phyloP scores from a whole-genome alignment of 2,329 filamentous ascomycete genomes.

The Colletotrichum phormii region DNA sequence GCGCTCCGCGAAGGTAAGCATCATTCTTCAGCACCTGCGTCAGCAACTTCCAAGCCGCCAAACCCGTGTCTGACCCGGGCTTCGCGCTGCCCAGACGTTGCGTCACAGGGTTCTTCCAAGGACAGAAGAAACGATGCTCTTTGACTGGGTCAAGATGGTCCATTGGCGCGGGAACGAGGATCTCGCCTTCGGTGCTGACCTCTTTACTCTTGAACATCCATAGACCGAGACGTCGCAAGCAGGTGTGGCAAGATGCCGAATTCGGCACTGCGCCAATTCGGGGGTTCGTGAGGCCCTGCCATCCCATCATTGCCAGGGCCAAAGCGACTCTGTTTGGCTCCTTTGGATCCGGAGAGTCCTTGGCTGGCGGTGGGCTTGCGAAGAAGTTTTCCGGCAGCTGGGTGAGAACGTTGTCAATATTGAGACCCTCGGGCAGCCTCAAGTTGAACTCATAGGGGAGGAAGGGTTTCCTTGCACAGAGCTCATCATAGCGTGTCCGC shows the following conservation, averaged over 20 bases:
- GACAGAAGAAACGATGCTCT: conserved; percentile 87
- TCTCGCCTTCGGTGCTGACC: conserved; percentile 63
- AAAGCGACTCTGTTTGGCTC: conserved; percentile 72
- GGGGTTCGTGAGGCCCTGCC: conserved; percentile 73
- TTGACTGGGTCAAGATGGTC: conserved; percentile 74
- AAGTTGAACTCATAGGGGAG: conserved; percentile 73
- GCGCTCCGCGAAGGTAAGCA: conserved; percentile 58
- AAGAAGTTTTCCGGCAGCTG: conserved; percentile 69
- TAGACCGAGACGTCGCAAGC: conserved; percentile 87
- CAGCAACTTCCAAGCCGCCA: conserved; percentile 67
- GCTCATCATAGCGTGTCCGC: conserved; percentile 73
- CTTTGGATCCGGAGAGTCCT: conserved; percentile 30
- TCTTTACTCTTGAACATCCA: conserved; percentile 92
- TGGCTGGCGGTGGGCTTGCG: conserved; percentile 50
- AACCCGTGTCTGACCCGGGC: conserved; percentile 48
- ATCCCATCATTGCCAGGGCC: conserved; percentile 78
- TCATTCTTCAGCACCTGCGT: conserved; percentile 69
- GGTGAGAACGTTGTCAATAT: conserved; percentile 60
- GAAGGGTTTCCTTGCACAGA: conserved; percentile 64
- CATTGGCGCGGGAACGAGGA: conserved; percentile 71
- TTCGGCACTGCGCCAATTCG: conserved; percentile 73
- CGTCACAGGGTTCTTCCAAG: conserved; percentile 76
- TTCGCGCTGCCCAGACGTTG: conserved; percentile 61
- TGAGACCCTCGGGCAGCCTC: conserved; percentile 64
- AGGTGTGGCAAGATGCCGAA: conserved; percentile 84